Percentiles rank a stretch among this genome's conserved stretches.
These are phyloP conservation scores for Diaporthe sp. DNA, from an alignment of 2,329 filamentous ascomycete species.

Conservation along the genomic window DNA sequence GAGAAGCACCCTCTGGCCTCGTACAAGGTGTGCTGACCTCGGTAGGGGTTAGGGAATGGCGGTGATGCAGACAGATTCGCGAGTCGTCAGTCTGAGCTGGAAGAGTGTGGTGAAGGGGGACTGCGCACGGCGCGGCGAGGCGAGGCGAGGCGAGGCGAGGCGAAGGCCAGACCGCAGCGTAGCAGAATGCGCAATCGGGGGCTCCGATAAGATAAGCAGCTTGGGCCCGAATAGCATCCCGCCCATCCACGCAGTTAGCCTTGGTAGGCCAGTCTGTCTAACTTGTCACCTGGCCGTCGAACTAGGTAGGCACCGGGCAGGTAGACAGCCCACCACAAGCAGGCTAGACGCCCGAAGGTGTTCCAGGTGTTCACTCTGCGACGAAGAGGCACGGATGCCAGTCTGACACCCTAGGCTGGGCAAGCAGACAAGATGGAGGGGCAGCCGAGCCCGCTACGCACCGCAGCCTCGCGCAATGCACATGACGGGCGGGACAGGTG, in stretches of 20 bases:
- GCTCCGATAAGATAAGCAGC: constrained; percentile 21
- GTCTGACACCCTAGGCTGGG: neutral
- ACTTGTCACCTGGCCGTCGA: neutral
- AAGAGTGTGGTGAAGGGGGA: neutral
- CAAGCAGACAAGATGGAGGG: neutral
- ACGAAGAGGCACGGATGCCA: neutral
- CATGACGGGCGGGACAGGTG: constrained; percentile 11
- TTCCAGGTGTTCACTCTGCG: neutral
- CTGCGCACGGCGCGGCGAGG: constrained; percentile 14
- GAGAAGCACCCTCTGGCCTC: constrained; percentile 1
- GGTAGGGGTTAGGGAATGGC: constrained; percentile 30
- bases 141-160: constrained; percentile 3
- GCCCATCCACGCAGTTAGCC: neutral
- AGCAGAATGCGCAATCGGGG: constrained; percentile 23
- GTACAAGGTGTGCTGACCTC: neutral
- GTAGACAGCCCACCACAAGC: neutral
- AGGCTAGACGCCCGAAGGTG: neutral
- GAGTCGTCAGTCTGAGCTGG: neutral
- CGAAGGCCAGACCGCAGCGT: constrained; percentile 22
- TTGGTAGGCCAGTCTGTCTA: neutral
- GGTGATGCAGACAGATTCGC: constrained; percentile 28
- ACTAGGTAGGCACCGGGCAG: neutral
- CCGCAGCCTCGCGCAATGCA: constrained; percentile 21
- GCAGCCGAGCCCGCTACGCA: neutral
- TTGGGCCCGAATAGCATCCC: constrained; percentile 20